Percentiles rank a stretch among this genome's conserved stretches.
Evolutionary conservation across 2,329 filamentous ascomycete species (phyloP).

Genomic region (Alternaria ethzedia): DNA sequence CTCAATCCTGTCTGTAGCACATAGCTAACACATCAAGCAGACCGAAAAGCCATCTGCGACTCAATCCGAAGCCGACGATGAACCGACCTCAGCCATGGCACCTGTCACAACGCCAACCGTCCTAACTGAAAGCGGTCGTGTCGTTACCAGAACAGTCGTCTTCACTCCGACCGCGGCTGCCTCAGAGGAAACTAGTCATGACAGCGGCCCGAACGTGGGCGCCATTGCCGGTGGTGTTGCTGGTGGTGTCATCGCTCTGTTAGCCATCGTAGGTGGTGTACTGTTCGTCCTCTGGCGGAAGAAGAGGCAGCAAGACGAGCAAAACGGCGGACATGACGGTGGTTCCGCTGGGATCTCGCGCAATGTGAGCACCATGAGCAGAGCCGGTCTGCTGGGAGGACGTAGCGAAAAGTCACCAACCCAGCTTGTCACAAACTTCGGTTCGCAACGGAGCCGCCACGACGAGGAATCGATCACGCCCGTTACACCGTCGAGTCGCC

Average conservation of each 20-base stretch:
- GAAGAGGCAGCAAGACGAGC: conserved; percentile 26
- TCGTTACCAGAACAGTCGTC: conserved; percentile 55
- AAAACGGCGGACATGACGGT: conserved; percentile 20
- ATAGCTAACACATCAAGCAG: conserved; percentile 16
- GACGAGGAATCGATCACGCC: conserved; percentile 46
- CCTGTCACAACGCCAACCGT: conserved; percentile 41
- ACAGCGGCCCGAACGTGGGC: conserved; percentile 42
- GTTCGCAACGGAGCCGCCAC: conserved; percentile 35
- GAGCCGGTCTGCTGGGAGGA: conserved; percentile 51
- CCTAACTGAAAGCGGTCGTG: conserved; percentile 52
- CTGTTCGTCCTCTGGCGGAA: conserved; percentile 52
- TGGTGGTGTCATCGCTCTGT: conserved; percentile 46
- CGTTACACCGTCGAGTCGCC: conserved; percentile 40
- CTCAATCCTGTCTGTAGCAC: conserved; percentile 12
- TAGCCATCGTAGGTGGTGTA: conserved; percentile 46
- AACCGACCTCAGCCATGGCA: conserved; percentile 9
- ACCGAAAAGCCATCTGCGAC: conserved; percentile 24
- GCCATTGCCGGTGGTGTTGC: conserved; percentile 57
- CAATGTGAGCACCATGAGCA: conserved; percentile 57
- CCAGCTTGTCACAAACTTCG: conserved; percentile 35
- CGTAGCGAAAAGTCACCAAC: conserved; percentile 33
- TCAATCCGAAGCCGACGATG: conserved; percentile 12
- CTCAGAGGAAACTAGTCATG: conserved; percentile 13
- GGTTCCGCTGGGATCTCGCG: conserved; percentile 40
- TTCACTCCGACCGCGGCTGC: conserved; percentile 36